phyloP scores from a whole-genome alignment of 306 rosid species.

The Clitoria ternatea region DNA sequence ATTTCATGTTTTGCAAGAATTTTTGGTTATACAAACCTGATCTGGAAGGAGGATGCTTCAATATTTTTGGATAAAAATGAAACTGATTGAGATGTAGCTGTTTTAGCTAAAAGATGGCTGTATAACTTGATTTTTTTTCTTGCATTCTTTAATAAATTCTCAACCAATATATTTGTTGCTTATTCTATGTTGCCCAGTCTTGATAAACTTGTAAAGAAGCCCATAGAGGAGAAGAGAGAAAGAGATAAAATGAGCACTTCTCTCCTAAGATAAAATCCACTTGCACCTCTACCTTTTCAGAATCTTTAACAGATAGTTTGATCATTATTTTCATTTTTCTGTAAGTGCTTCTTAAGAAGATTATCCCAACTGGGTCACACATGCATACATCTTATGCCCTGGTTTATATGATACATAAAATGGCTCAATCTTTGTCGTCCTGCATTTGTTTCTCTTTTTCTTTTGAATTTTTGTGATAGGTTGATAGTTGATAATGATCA shows the following conservation, averaged over 20 bases:
- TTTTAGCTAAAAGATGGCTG: conserved; percentile 11
- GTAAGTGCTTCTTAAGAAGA: too few relatives aligned
- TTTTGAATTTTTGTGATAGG: not conserved
- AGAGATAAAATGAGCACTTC: too few relatives aligned
- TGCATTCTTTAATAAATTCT: conserved; percentile 15
- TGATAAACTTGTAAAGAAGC: too few relatives aligned
- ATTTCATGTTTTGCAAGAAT: conserved; percentile 69
- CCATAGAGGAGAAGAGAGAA: too few relatives aligned
- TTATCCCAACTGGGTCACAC: too few relatives aligned
- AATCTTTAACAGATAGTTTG: too few relatives aligned
- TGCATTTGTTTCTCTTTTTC: not conserved
- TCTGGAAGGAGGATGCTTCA: conserved; percentile 53
- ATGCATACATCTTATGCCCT: not conserved
- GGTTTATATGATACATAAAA: not conserved
- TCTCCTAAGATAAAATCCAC: too few relatives aligned
- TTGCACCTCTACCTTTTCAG: too few relatives aligned
- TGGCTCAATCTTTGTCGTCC: not conserved
- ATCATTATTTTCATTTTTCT: too few relatives aligned
- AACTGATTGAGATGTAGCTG: conserved; percentile 29
- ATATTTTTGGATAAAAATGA: conserved; percentile 23
- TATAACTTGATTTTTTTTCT: not conserved
- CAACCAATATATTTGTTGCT: not conserved
- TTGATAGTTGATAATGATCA: not conserved
- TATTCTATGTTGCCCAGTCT: too few relatives aligned
- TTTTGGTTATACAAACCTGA: conserved; percentile 55